phyloP scores from a whole-genome alignment of 495 filamentous ascomycete genomes.

The Monascus purpureus region DNA sequence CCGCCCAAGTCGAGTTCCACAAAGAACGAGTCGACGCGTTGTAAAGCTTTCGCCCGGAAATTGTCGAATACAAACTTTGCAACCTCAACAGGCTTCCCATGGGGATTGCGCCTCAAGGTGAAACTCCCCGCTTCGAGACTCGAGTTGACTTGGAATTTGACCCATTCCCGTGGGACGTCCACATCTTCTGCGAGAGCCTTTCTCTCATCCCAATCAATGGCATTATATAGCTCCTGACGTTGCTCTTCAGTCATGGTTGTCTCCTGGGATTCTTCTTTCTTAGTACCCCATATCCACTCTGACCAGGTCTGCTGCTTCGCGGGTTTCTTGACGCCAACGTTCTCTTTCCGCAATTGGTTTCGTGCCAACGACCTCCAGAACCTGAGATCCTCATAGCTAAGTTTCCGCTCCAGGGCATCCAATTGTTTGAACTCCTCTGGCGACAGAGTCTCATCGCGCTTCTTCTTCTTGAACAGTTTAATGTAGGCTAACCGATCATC shows the following conservation, averaged over 20 bases:
- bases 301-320: slow-evolving; percentile 61
- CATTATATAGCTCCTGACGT: slow-evolving; percentile 89
- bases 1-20: slow-evolving; percentile 81
- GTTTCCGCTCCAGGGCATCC: slow-evolving; percentile 66
- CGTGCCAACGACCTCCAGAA: slow-evolving; percentile 93
- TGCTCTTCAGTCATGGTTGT: slow-evolving; percentile 86
- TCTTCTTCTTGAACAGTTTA: slow-evolving; percentile 83
- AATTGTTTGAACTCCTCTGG: slow-evolving; percentile 57
- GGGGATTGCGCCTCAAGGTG: slow-evolving; percentile 77
- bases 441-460: slow-evolving; percentile 60
- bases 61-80: slow-evolving; percentile 86
- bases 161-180: slow-evolving; percentile 74
- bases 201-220: slow-evolving; percentile 98
- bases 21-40: slow-evolving; percentile 80
- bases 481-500: slow-evolving; percentile 87
- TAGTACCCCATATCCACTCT: slow-evolving; percentile 77
- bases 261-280: slow-evolving; percentile 55
- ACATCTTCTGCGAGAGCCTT: slow-evolving; percentile 73
- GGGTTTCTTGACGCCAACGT: slow-evolving; percentile 62
- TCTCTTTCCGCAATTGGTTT: slow-evolving; percentile 90
- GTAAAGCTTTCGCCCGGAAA: slow-evolving; percentile 75
- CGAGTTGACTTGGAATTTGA: slow-evolving; percentile 84
- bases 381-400: slow-evolving; percentile 87
- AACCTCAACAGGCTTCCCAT: slow-evolving; percentile 62
- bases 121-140: slow-evolving; percentile 87